Evolutionary conservation across 1,284 basidiomycete genomes (phyloP), one percentile per base, ranked within the genome.

Genomic region (Cystobasidium pallidum): DNA sequence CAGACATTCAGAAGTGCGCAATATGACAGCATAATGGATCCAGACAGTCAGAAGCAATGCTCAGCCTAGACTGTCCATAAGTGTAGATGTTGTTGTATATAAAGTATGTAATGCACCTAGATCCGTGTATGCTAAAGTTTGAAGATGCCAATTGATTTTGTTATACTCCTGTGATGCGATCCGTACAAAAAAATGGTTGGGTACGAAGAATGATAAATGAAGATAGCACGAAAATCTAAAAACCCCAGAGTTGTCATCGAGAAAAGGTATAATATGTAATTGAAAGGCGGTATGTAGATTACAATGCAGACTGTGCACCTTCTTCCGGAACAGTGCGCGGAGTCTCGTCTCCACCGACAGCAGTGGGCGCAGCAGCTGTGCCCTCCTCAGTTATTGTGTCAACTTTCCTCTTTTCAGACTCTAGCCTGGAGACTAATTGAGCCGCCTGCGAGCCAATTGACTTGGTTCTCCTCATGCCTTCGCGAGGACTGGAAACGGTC

Each of bases 381-480:
- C 26, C 34, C 11, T 45, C 39, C 19, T 49, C 39, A 8, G 24
- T 17, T 24, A 28, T 17, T 13, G 19, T 13, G 11, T 57, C 39
- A 8, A 32, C 64, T 32, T 41, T 34, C 19, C 21, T 39, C 32
- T 62, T 63, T 39, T 59, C 45, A 21, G 59, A 30, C 6, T 62
- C 36, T 47, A 71, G 61, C 30, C 36, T 41, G 10, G 45, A 19
- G 3, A 41, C 62, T 30, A 64, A 51, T n/a, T 64, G 39, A 21
- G 34, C 43, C 15, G 62, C 62, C 19, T 51, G 45, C 15, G 62
- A 49, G 47, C 62, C 62, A 28, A 64, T 28, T 17, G 62, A 64
- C 45, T 64, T 47, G 10, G 34, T 24, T 15, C 39, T 30, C 26
- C 32, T 52, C 15, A 54, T 43, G 0, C 36, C 34, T 19, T 39